Base-by-base conservation (phyloP, 129 eudicot genomes). In the Helichrysum umbraculigerum region DNA sequence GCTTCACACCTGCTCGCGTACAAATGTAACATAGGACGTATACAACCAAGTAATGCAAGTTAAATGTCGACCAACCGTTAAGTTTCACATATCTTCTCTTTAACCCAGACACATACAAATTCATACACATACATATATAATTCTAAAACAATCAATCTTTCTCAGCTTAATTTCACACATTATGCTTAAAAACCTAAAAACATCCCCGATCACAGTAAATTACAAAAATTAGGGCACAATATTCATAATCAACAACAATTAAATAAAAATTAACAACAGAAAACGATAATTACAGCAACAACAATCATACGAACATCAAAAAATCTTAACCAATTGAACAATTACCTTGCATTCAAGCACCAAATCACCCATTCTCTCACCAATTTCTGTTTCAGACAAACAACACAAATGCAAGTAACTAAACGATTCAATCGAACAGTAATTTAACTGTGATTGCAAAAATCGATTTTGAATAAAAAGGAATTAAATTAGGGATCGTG, bases 321-420 rank as follows among this genome's bases (percentile, higher is more conserved):
- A 60, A 73, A 5, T 17, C 10, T 0, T 1, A 64, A 64, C 64
- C 66, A 37, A 76, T 14, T 67, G 70, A 69, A 69, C 4, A 69
- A 28, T 51, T 72, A 79, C 83, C 83, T 79, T 72, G 83, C 77
- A 79, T 64, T 79, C 83, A 20, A 72, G 39, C 44, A 72, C 83
- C 59, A 54, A 10, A 72, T 79, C 83, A 2, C 62, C 83, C 83
- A 79, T 79, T 14, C 32, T 17, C 68, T 54, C 17, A 9, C 52
- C 71, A 79, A 72, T 28, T 37, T 28, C 67, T 37, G 68, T 63
- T 21, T 52, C 33, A 41, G 29, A 33, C 6, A 62, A 66, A 17
- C 17, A 37, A 17, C 68, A 64, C 59, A 57, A 69, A 44, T 77
- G 61, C 70, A 70, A 59, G 68, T 69, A 57, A 70, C 70, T 50